Percentiles rank a stretch among this genome's conserved stretches.
Evolutionary conservation across 176 grass and related monocot species (phyloP).

Genomic region (Sorghum bicolor): DNA sequence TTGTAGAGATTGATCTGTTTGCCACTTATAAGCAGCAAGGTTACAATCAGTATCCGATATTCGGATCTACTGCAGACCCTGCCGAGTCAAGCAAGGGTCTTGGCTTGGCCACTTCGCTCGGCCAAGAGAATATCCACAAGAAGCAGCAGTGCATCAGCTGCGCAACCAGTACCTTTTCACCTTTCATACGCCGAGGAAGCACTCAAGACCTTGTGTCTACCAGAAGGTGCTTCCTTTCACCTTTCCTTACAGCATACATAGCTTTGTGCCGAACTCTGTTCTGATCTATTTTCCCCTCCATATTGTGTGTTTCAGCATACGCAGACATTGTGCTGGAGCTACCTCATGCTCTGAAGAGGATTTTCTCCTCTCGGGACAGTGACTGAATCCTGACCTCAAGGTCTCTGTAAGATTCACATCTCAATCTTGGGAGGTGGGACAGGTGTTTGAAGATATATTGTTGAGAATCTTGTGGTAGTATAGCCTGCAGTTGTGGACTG

Average conservation of each 20-base stretch:
- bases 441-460: conserved; percentile 1
- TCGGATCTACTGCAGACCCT: conserved; percentile 62
- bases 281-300: not conserved
- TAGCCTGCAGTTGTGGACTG: not conserved
- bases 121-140: conserved; percentile 50
- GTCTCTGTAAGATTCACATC: not conserved
- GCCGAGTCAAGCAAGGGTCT: conserved; percentile 79
- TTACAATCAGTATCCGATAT: conserved; percentile 86
- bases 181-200: conserved; percentile 85
- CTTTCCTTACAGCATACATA: not conserved
- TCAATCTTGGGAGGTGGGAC: not conserved
- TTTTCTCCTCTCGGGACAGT: conserved; percentile 44
- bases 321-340: conserved; percentile 90
- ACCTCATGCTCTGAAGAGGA: conserved; percentile 63
- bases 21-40: conserved; percentile 63
- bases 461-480: not conserved
- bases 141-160: conserved; percentile 27
- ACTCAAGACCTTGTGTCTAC: conserved; percentile 68
- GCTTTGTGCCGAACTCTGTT: conserved; percentile 7
- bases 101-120: conserved; percentile 81
- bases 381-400: conserved; percentile 34
- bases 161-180: conserved; percentile 52
- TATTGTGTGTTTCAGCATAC: conserved; percentile 51
- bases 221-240: conserved; percentile 55
- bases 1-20: conserved; percentile 19